Evolutionary conservation across 2,329 filamentous ascomycete genomes (phyloP), one percentile per base, ranked within the genome.

Genomic region (Ophiostoma sp.): DNA sequence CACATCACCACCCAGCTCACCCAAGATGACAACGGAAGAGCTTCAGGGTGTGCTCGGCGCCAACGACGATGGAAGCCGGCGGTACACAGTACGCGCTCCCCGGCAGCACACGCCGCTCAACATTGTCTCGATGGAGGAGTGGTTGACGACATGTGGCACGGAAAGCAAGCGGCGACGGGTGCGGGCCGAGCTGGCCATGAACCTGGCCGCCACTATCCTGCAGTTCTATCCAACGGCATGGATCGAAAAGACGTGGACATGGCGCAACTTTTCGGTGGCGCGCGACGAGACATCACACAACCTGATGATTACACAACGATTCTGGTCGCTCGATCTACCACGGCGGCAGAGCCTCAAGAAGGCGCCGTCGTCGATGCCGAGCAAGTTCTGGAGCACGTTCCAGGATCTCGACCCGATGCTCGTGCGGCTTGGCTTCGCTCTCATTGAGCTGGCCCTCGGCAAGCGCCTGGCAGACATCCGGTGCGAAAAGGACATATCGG

Each of bases 171-270:
- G 72, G 19, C 70, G 70, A 17, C 71, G 75, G 1, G 73, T 75
- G 70, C 73, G 74, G 6, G 72, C 73, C 0, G 74, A 74, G 52
- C 73, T 76, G 70, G 75, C 75, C 0, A 70, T 72, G 74, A 73
- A 75, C 66, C 50, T 76, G 31, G 75, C 75, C 8, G 57, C 74
- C 31, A 75, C 74, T 6, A 75, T 76, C 31, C 68, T 69, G 70
- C 73, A 76, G 55, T 76, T 76, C 28, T 69, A 75, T 22, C 70
- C 74, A 48, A 76, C 75, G 36, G 66, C 74, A 11, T 76, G 75
- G 75, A 75, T 76, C 68, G 75, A 76, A 11, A 75, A 71, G 68
- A 73, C 75, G 68, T 76, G 75, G 75, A 74, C 75, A 33, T 75
- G 74, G 75, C 68, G 52, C 33, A 76, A 76, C 59, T 75, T 76